These are phyloP conservation scores for Wallacemonas sp. DNA, from an alignment of 208 protist genomes.

Conservation along the genomic window DNA sequence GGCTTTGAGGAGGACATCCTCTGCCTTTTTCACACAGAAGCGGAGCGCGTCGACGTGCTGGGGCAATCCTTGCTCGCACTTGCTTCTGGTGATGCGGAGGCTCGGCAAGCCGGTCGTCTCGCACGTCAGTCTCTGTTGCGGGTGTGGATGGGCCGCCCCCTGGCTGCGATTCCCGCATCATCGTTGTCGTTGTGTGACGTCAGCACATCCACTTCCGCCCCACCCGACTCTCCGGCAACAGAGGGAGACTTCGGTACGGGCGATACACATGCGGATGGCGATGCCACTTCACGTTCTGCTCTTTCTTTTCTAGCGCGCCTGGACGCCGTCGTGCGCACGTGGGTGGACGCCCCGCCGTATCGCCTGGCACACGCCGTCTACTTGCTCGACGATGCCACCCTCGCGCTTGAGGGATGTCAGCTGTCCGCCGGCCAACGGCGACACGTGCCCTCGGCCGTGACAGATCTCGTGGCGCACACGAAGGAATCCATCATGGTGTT, in stretches of 20 bases:
- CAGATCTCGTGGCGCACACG: too few species aligned
- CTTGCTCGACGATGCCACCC: not conserved
- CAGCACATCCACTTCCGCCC: too few species aligned
- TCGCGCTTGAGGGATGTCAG: not conserved
- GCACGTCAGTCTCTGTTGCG: not conserved
- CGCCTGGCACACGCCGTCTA: constrained; percentile 2
- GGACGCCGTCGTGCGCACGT: not conserved
- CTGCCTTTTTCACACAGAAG: not conserved
- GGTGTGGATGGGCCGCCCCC: not conserved
- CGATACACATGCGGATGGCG: too few species aligned
- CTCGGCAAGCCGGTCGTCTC: too few species aligned
- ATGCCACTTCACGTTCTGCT: too few species aligned
- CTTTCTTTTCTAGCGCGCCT: not conserved
- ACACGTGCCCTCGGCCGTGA: too few species aligned
- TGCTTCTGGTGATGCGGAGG: too few species aligned
- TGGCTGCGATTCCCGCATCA: not conserved
- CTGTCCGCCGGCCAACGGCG: too few species aligned
- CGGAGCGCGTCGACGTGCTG: not conserved
- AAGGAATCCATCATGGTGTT: too few species aligned
- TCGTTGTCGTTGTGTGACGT: too few species aligned
- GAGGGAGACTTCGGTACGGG: too few species aligned
- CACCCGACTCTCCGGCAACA: too few species aligned
- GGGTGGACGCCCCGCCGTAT: not conserved
- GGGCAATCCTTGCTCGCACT: not conserved
- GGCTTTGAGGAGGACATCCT: not conserved